Base-by-base conservation (phyloP, 192 early-diverging fungal species). In the Ambispora gerdemannii region DNA sequence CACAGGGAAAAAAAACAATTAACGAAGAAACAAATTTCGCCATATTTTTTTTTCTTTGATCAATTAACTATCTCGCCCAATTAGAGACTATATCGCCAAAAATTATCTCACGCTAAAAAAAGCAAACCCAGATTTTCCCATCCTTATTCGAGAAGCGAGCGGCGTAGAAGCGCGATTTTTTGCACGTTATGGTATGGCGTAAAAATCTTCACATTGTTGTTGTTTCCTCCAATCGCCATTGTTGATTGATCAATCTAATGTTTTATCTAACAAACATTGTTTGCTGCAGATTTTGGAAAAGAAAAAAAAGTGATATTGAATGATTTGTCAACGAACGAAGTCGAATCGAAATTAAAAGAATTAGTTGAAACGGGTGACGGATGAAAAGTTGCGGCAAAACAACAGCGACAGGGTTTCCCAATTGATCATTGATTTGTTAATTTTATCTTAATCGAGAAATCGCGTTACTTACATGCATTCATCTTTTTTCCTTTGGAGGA, bases 131-230 rank as follows among this genome's bases (percentile, higher is more conserved):
- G 80, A 85, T 11, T 80, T 97, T 20, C 95, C 95, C 24, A 90
- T 97, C 71, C 84, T 97, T 19, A 88, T 97, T 36, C 90, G 95
- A 69, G 95, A 97, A 74, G 92, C 92, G 19, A 78, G 75, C 64
- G 89, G 88, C 33, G 84, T 93, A 50, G 89, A 95, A 78, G 91
- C 95, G 15, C 83, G 90, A 62, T 87, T 90, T 51, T 95, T 93
- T 83, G 95, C 92, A 70, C 90, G 94, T 56, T 97, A 91, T 73
- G 92, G 94, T 96, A 53, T 53, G 17, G 13, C 24, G 31, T 38
- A 30, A 17, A 24, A 60, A 11, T 20, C 3, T 27, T 35, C 50
- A 24, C 15, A 58, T 27, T 52, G 13, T 28, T 22, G 19, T 10
- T 24, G 50, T 31, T 30, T 56, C 31, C 32, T 22, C 15, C n/a